Base-by-base conservation (phyloP, 2,329 filamentous ascomycete species). In the Fusarium nematophilum region DNA sequence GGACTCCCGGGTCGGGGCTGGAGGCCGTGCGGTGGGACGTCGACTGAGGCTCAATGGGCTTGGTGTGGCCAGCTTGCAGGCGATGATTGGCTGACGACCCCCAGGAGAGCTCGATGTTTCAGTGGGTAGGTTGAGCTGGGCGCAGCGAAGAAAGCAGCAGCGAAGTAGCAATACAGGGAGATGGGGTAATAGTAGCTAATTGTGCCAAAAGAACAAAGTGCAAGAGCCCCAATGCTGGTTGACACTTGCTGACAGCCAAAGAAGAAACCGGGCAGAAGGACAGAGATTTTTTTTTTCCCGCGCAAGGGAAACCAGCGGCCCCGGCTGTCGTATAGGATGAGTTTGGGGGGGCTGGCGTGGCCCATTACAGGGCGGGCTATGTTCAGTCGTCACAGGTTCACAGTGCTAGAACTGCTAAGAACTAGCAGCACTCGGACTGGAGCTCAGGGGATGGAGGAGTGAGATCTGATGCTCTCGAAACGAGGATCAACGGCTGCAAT, bases 31-130 rank as follows among this genome's bases (percentile, higher is more conserved):
- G 57, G 57, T 53, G 62, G 55, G 56, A 68, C 63, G 61, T 68
- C 47, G 52, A 51, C 65, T 63, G 64, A 67, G 65, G 59, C 64
- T 68, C 62, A 68, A 64, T 40, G 43, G 30, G 51, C 38, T 42
- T 60, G 49, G 57, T 69, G 66, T 69, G 64, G 66, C 66, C 64
- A 69, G 55, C 66, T 69, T 69, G 53, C 65, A 53, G 47, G 49
- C 45, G 46, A 45, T 66, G 62, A 69, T 69, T 69, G 66, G 66
- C 42, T 46, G 40, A 30, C 27, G 36, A 8, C 18, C 10, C 21
- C 36, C 36, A 31, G 40, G 36, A 31, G 15, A 39, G 29, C 40
- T 56, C 44, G 44, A 51, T 42, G 55, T 64, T 57, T 53, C 52
- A 40, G 36, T 45, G 48, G 51, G 36, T 27, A 13, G 17, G 15